Percentiles rank a stretch among this genome's conserved stretches.
These are phyloP conservation scores for Balakata baccata DNA, from an alignment of 345 rosid genomes.

Conservation along the genomic window DNA sequence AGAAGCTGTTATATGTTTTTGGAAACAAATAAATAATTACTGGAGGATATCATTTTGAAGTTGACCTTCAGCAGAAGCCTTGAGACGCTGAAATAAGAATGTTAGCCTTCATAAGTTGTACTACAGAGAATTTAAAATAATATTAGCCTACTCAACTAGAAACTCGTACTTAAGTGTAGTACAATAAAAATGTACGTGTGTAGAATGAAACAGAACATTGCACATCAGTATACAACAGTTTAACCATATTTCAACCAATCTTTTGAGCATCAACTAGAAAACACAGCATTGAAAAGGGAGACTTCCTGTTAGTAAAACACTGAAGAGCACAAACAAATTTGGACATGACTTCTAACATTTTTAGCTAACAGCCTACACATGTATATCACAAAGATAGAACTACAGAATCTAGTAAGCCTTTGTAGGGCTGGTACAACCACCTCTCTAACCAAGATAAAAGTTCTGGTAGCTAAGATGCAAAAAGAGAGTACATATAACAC, in stretches of 20 bases:
- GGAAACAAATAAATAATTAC: neutral
- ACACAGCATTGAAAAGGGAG: neutral
- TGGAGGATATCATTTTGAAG: neutral
- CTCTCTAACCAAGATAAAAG: constrained; percentile 14
- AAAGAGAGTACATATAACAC: constrained; percentile 5
- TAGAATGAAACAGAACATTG: neutral
- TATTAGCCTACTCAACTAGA: neutral
- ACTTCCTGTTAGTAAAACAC: neutral
- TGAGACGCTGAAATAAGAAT: neutral
- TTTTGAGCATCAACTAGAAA: neutral
- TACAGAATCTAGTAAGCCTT: neutral
- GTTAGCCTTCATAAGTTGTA: neutral
- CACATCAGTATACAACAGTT: neutral
- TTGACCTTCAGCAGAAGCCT: neutral
- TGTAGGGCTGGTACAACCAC: constrained; percentile 25
- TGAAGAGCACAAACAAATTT: neutral
- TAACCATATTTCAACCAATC: constrained; percentile 5
- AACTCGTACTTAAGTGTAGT: constrained; percentile 11
- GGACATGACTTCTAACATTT: neutral
- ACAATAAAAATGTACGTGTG: constrained; percentile 9
- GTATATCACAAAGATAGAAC: neutral
- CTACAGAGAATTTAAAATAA: neutral
- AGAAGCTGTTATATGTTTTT: neutral
- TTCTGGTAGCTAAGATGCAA: constrained; percentile 25
- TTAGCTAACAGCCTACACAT: constrained; percentile 11